phyloP scores from a whole-genome alignment of 2,329 filamentous ascomycete species.

The Macrophomina tecta region DNA sequence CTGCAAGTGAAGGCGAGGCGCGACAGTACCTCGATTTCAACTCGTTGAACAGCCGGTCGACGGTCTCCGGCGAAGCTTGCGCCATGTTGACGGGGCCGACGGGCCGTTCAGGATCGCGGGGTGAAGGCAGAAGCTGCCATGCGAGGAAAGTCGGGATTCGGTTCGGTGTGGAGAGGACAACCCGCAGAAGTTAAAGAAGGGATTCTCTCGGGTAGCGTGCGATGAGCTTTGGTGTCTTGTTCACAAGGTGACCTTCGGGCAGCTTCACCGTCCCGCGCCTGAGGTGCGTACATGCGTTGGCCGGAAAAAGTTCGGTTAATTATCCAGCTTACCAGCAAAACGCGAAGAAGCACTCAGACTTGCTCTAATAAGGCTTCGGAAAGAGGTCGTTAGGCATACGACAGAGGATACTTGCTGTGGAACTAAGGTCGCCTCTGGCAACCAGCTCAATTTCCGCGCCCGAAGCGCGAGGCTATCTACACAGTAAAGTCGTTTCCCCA shows the following conservation, averaged over 20 bases:
- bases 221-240: slow-evolving; percentile 19
- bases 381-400: not conserved
- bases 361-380: not conserved
- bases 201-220: slow-evolving; percentile 10
- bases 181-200: slow-evolving; percentile 5
- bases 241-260: slow-evolving; percentile 23
- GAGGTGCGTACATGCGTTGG: slow-evolving; percentile 3
- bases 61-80: slow-evolving; percentile 29
- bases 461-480: not conserved
- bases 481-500: not conserved
- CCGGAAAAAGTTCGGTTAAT: not conserved
- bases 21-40: slow-evolving; percentile 60
- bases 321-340: not conserved
- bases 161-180: not conserved
- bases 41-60: slow-evolving; percentile 63
- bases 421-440: not conserved
- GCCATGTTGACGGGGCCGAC: slow-evolving; percentile 29
- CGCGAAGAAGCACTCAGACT: not conserved
- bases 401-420: not conserved
- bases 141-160: not conserved
- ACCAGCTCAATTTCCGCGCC: not conserved
- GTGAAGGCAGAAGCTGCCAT: slow-evolving; percentile 26
- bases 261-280: slow-evolving; percentile 26
- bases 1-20: not conserved
- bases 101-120: slow-evolving; percentile 25